These are phyloP conservation scores for Boletus speciosus DNA, from an alignment of 768 basidiomycete species.

Conservation along the genomic window DNA sequence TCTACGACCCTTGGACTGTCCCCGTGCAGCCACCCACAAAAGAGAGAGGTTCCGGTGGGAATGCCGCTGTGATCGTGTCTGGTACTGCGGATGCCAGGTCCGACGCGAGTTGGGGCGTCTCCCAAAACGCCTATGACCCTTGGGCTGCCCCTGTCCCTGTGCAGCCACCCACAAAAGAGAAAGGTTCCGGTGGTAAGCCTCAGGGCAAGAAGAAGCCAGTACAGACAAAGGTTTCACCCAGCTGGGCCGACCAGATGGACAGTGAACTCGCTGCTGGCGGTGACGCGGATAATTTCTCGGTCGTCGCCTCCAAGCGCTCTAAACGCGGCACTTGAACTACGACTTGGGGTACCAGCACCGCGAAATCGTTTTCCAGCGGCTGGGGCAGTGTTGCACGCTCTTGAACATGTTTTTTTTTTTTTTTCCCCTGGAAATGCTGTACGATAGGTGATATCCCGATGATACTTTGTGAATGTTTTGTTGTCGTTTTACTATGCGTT, in stretches of 20 bases:
- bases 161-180: too few relatives aligned
- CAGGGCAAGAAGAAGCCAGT: constrained; percentile 8
- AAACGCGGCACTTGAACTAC: constrained; percentile 15
- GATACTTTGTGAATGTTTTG: neutral
- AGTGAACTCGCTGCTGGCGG: constrained; percentile 6
- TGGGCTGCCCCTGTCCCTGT: constrained; percentile 10
- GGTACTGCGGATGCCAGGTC: constrained; percentile 14
- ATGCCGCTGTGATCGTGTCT: neutral
- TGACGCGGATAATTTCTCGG: neutral
- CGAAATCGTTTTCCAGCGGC: constrained; percentile 22
- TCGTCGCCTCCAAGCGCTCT: constrained; percentile 10
- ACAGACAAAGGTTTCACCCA: constrained; percentile 3
- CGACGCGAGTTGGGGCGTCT: constrained; percentile 17
- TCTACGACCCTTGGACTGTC: constrained; percentile 23
- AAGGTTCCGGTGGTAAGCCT: neutral
- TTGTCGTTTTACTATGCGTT: neutral
- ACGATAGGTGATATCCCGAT: constrained; percentile 1
- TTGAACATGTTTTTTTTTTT: neutral
- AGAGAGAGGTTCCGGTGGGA: neutral
- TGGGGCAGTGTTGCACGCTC: constrained; percentile 19
- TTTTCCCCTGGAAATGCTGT: neutral
- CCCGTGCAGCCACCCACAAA: too few relatives aligned
- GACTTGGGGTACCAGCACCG: constrained; percentile 2
- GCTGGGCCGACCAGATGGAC: constrained; percentile 31
- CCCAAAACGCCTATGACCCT: constrained; percentile 22